Conservation (phyloP, 2,329 filamentous ascomycete genomes). For the Endoconidiophora laricicola region DNA sequence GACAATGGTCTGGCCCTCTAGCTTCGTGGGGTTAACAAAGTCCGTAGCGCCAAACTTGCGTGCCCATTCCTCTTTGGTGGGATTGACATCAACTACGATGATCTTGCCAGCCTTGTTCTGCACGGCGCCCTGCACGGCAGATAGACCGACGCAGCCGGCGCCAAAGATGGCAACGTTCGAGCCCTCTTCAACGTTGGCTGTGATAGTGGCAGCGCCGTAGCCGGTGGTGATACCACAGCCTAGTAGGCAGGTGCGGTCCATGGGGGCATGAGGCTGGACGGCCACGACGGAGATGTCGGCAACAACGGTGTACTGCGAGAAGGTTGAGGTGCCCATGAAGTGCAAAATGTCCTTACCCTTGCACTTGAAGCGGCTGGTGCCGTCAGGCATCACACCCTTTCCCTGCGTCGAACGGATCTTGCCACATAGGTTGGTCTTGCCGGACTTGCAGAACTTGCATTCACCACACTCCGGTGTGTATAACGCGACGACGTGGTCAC, state of each 20-base stretch:
- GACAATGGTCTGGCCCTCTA: slow-evolving; percentile 65
- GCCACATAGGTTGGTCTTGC: slow-evolving; percentile 97
- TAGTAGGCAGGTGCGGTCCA: slow-evolving; percentile 90
- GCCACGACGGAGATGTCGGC: slow-evolving; percentile 96
- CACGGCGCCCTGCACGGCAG: slow-evolving; percentile 85
- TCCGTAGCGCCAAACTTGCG: slow-evolving; percentile 91
- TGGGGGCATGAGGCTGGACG: slow-evolving; percentile 75
- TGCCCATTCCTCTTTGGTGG: slow-evolving; percentile 77
- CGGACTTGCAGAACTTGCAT: slow-evolving; percentile 99
- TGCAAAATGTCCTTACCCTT: slow-evolving; percentile 91
- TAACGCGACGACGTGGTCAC: slow-evolving; percentile 79
- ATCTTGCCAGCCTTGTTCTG: slow-evolving; percentile 66
- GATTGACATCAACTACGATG: slow-evolving; percentile 64
- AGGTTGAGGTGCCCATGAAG: slow-evolving; percentile 98
- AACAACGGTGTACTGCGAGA: slow-evolving; percentile 97
- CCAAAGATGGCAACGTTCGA: slow-evolving; percentile 86
- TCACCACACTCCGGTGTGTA: slow-evolving; percentile 94
- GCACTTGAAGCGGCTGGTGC: slow-evolving; percentile 84
- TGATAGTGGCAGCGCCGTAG: slow-evolving; percentile 89
- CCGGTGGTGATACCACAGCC: slow-evolving; percentile 98
- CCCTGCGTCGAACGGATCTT: slow-evolving; percentile 98
- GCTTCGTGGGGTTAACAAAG: slow-evolving; percentile 83
- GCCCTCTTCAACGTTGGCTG: slow-evolving; percentile 79
- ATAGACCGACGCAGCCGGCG: slow-evolving; percentile 87
- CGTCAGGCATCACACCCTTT: slow-evolving; percentile 91